phyloP scores from a whole-genome alignment of 192 early-diverging fungal genomes.

The Backusella westeae region DNA sequence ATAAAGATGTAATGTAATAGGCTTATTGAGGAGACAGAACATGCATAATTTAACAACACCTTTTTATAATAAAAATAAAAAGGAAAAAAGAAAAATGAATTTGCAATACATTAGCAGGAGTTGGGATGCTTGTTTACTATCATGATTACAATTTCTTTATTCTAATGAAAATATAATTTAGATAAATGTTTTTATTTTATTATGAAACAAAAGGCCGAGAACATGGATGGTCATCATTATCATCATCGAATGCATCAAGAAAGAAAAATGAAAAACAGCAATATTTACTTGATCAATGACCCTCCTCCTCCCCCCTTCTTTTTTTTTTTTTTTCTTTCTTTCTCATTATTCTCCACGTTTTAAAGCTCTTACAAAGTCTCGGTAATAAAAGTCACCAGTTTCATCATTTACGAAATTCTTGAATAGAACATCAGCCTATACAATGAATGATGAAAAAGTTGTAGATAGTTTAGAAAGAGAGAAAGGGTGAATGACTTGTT shows the following conservation, averaged over 20 bases:
- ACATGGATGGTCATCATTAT: neutral
- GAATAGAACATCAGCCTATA: slow-evolving; percentile 85
- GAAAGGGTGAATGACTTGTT: neutral
- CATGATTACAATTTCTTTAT: neutral
- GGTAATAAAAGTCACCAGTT: slow-evolving; percentile 82
- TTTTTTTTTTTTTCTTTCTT: neutral
- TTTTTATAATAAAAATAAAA: neutral
- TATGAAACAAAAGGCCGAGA: neutral
- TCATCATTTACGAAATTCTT: slow-evolving; percentile 79
- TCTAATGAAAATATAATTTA: neutral
- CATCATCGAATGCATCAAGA: neutral
- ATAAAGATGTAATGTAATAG: neutral
- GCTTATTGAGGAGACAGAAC: neutral
- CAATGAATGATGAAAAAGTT: neutral
- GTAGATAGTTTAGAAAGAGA: neutral
- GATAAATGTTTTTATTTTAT: neutral
- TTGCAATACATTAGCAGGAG: neutral
- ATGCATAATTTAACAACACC: slow-evolving; percentile 1
- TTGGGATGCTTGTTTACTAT: neutral
- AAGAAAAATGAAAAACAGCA: neutral
- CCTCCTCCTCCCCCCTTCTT: too few species aligned
- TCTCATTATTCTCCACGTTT: slow-evolving; percentile 79
- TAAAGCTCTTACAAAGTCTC: slow-evolving; percentile 85
- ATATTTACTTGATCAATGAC: neutral
- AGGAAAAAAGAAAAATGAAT: neutral